phyloP scores from a whole-genome alignment of 2,329 filamentous ascomycete species.

The Phaeosphaeriaceae sp. region DNA sequence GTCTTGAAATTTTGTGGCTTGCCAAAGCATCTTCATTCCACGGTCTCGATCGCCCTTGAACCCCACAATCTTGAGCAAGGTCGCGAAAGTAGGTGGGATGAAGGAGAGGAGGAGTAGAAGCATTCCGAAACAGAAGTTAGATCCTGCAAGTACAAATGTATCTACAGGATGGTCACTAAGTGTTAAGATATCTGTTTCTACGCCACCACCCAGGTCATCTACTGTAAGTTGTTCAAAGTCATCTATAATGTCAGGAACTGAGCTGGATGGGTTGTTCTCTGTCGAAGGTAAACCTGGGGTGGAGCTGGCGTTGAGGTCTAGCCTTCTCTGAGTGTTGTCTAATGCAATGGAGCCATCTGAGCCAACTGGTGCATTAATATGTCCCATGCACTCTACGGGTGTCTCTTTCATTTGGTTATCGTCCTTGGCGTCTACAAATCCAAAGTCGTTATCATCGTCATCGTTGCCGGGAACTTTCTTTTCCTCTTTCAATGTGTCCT shows the following conservation, averaged over 20 bases:
- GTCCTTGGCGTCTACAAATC: slow-evolving; percentile 66
- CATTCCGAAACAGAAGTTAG: slow-evolving; percentile 88
- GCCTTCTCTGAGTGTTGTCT: slow-evolving; percentile 29
- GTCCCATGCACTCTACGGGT: slow-evolving; percentile 56
- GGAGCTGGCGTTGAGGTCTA: slow-evolving; percentile 33
- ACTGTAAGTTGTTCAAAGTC: slow-evolving; percentile 42
- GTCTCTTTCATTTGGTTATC: slow-evolving; percentile 54
- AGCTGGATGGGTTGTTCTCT: slow-evolving; percentile 21
- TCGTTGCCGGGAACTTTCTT: slow-evolving; percentile 26
- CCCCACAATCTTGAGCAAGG: slow-evolving; percentile 83
- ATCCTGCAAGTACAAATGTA: slow-evolving; percentile 85
- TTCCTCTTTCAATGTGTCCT: slow-evolving; percentile 6
- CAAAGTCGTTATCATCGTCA: slow-evolving; percentile 47
- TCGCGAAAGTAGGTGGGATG: slow-evolving; percentile 88
- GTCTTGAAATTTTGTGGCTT: slow-evolving; percentile 82
- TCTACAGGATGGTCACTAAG: slow-evolving; percentile 77
- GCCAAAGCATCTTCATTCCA: slow-evolving; percentile 88
- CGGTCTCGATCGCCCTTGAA: slow-evolving; percentile 87
- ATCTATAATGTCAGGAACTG: slow-evolving; percentile 31
- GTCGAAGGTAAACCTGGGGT: slow-evolving; percentile 29
- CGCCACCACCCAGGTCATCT: slow-evolving; percentile 39
- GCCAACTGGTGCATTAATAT: slow-evolving; percentile 41
- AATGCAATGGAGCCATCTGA: slow-evolving; percentile 31
- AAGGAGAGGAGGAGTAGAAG: slow-evolving; percentile 88
- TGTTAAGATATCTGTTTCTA: slow-evolving; percentile 65